Conservation (phyloP, 352 stramenopile genomes). For the Phytophthora macrochlamydospora region DNA sequence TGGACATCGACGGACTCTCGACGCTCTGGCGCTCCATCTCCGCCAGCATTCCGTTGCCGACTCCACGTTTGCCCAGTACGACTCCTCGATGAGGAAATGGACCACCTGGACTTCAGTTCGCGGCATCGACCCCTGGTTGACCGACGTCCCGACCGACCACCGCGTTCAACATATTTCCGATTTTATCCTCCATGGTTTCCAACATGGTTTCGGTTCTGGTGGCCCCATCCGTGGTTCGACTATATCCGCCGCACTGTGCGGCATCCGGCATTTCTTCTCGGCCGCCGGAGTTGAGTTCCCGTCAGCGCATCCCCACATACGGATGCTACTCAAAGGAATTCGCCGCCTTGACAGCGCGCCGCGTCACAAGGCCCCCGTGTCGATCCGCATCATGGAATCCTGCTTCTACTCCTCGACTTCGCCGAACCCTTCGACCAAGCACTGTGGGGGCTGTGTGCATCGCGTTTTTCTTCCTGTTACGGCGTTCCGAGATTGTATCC, state of each 20-base stretch:
- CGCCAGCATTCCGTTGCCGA: background rate
- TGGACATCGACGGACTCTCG: background rate
- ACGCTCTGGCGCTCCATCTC: background rate
- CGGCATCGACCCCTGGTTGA: background rate
- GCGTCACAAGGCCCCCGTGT: slow-evolving; percentile 6
- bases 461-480: slow-evolving; percentile 18
- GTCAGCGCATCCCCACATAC: background rate
- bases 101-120: background rate
- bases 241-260: background rate
- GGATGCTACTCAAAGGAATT: background rate
- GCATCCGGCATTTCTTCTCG: background rate
- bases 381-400: slow-evolving; percentile 5
- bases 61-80: background rate
- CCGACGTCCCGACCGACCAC: background rate
- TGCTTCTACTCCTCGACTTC: slow-evolving; percentile 6
- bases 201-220: background rate
- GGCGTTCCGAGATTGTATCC: slow-evolving; percentile 13
- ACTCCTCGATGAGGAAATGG: background rate
- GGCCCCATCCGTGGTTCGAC: background rate
- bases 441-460: slow-evolving; percentile 7
- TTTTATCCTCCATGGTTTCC: background rate
- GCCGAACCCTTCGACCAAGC: background rate
- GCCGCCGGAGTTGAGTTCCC: background rate
- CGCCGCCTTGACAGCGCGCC: background rate
- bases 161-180: background rate